Percentiles rank a stretch among this genome's conserved stretches.
These are phyloP conservation scores for Penicillium psychrosexuale DNA, from an alignment of 2,329 filamentous ascomycete species.

Conservation along the genomic window DNA sequence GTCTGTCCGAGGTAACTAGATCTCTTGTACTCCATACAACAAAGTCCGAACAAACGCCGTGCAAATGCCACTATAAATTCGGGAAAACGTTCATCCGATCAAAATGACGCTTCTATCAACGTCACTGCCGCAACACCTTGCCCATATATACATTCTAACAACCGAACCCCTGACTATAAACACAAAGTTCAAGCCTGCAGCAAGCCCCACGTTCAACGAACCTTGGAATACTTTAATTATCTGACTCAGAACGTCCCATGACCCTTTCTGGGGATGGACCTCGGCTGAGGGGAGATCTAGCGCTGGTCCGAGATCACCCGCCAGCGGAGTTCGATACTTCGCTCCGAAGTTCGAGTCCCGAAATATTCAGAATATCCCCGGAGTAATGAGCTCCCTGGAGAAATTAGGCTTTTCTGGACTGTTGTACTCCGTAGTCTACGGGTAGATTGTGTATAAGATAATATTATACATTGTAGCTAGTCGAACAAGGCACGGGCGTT, in stretches of 20 bases:
- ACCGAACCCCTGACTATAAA: slow-evolving; percentile 1
- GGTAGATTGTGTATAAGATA: background rate
- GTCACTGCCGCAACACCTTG: background rate
- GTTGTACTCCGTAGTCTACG: too few species aligned
- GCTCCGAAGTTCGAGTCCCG: background rate
- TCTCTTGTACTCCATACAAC: background rate
- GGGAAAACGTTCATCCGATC: slow-evolving; percentile 23
- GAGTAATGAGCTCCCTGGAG: slow-evolving; percentile 11
- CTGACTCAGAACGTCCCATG: slow-evolving; percentile 18
- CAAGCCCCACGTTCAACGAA: background rate
- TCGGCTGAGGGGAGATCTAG: slow-evolving; percentile 23
- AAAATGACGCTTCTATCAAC: background rate
- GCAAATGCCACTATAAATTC: background rate
- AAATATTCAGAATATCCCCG: slow-evolving; percentile 4
- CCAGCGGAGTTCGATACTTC: slow-evolving; percentile 15
- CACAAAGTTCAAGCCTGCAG: background rate
- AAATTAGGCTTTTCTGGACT: background rate
- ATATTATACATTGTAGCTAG: background rate
- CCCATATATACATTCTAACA: background rate
- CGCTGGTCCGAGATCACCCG: slow-evolving; percentile 22
- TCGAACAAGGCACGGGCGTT: background rate
- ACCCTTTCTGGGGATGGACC: slow-evolving; percentile 14
- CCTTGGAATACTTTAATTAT: background rate
- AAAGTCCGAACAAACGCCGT: too few species aligned
- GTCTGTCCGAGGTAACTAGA: background rate